Base-by-base conservation (phyloP, 1,139 yeast species). In the Suhomyces kunorum region DNA sequence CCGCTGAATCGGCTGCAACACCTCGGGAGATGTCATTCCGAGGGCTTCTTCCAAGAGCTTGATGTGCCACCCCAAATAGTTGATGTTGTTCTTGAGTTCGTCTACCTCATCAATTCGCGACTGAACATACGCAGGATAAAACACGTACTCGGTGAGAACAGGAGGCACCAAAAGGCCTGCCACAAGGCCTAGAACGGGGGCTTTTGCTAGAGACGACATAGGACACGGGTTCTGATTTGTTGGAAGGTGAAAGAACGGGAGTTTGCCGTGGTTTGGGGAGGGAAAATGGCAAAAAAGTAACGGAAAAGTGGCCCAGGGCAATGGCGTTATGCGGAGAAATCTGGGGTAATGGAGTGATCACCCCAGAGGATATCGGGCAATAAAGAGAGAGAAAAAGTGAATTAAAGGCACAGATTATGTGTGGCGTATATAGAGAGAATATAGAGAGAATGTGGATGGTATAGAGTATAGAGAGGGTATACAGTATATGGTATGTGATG, bases 51-150 rank as follows among this genome's bases (percentile, higher is more conserved):
- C 67, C 45, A 66, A 42, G 36, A 54, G 55, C 24, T 72, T 55
- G 4, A 68, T 64, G 26, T 64, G 58, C 73, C 73, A 68, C n/a
- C 72, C 73, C 12, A 67, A 56, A 40, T 55, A 55, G 42, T 68
- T 72, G 43, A 68, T 34, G 40, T 61, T 64, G 44, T 65, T 62
- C 41, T 61, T 64, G 28, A 68, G 52, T 19, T 52, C 49, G 39
- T 66, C 65, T 17, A 68, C 59, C 42, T 68, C 73, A 29, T 63
- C 59, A 39, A 52, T 56, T 20, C 36, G 31, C 9, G 42, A 28
- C 27, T 40, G 46, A 42, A 44, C 39, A 32, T 55, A 51, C 18
- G 48, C 40, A 6, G 71, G 72, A 16, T 56, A 47, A 19, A 66
- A 47, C 6, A 59, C 35, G 17, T 56, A 52, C 41, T 56, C 60